Percentiles rank a stretch among this genome's conserved stretches.
phyloP scores from a whole-genome alignment of 73 alveolate species.

The Tetrahymena malaccensis region DNA sequence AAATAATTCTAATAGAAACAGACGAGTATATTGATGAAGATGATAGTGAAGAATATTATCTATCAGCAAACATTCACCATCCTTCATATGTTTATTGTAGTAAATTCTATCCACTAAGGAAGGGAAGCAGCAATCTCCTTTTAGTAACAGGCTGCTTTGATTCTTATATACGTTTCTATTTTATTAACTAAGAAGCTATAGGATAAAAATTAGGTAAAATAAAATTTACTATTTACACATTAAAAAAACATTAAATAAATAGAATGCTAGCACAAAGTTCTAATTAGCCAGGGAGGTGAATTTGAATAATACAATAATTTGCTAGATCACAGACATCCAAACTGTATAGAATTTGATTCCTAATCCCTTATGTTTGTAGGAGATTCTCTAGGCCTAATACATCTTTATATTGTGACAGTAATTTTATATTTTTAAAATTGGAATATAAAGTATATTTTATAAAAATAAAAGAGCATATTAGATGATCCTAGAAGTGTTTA shows the following conservation, averaged over 20 bases:
- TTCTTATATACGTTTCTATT: slow-evolving; percentile 79
- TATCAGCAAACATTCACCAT: slow-evolving; percentile 65
- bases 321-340: slow-evolving; percentile 85
- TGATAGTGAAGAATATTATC: slow-evolving; percentile 51
- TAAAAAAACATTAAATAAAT: slow-evolving; percentile 24
- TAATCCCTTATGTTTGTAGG: slow-evolving; percentile 86
- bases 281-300: slow-evolving; percentile 41
- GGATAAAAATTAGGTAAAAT: not conserved
- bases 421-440: not conserved
- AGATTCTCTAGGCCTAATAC: slow-evolving; percentile 85
- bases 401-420: slow-evolving; percentile 37
- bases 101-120: slow-evolving; percentile 68
- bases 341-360: slow-evolving; percentile 71
- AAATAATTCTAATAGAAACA: slow-evolving; percentile 44
- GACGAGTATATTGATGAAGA: slow-evolving; percentile 33
- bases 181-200: slow-evolving; percentile 43
- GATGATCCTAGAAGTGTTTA: slow-evolving; percentile 62
- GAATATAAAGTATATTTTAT: not conserved
- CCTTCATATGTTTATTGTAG: slow-evolving; percentile 93
- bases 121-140: slow-evolving; percentile 46
- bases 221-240: not conserved
- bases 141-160: slow-evolving; percentile 93
- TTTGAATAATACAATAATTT: slow-evolving; percentile 23
- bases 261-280: slow-evolving; percentile 36
- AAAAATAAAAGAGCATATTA: slow-evolving; percentile 51